These are phyloP conservation scores for Staphylotrichum tortipilum DNA, from an alignment of 495 filamentous ascomycete species.

Conservation along the genomic window DNA sequence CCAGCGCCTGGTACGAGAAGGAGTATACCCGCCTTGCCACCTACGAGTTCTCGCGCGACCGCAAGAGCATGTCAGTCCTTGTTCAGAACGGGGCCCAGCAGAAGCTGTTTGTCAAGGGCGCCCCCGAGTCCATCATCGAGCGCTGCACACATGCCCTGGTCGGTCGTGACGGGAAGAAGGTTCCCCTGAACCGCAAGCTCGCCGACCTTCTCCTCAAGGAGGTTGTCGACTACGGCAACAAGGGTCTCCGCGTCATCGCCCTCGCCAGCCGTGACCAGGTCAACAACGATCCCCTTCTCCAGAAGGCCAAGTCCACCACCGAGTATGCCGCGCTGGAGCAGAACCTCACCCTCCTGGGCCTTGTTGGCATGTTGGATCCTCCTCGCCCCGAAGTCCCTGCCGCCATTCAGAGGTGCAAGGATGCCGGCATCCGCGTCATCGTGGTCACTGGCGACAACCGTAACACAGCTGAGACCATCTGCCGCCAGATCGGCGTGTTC, in stretches of 20 bases:
- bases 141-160: conserved; percentile 74
- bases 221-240: conserved; percentile 81
- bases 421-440: conserved; percentile 91
- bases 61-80: conserved; percentile 99
- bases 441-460: conserved; percentile 98
- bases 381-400: conserved; percentile 86
- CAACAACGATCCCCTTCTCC: conserved; percentile 56
- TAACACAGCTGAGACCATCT: conserved; percentile 95
- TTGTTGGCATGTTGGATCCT: conserved; percentile 95
- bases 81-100: conserved; percentile 58
- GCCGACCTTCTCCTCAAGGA: conserved; percentile 60
- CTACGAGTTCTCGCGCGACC: conserved; percentile 95
- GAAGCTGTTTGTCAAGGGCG: conserved; percentile 91
- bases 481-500: conserved; percentile 94
- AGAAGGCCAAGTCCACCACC: conserved; percentile 66
- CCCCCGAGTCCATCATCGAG: conserved; percentile 87
- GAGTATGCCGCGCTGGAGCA: conserved; percentile 86
- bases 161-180: conserved; percentile 65
- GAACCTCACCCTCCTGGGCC: conserved; percentile 84
- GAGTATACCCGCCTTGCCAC: conserved; percentile 66
- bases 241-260: conserved; percentile 89
- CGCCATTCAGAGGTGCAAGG: conserved; percentile 80
- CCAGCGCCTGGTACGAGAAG: conserved; percentile 78
- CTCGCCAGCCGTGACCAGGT: conserved; percentile 73
- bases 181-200: conserved; percentile 59